Evolutionary conservation across 2,329 filamentous ascomycete species (phyloP), one percentile per base, ranked within the genome.

Genomic region (Fusarium scirpi): DNA sequence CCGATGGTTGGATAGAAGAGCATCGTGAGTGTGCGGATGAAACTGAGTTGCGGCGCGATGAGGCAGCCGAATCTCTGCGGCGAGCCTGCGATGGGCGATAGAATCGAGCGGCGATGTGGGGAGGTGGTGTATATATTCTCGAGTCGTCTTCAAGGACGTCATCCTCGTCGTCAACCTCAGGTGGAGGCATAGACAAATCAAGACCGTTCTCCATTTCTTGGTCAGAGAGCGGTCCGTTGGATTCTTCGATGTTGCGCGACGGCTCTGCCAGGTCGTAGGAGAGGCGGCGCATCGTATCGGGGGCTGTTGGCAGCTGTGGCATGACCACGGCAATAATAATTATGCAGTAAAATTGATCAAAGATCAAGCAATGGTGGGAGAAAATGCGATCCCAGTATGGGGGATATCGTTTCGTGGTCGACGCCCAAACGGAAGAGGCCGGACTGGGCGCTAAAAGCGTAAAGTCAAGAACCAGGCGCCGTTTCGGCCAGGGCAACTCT

Each of bases 21-120:
- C 88, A 90, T 67, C 89, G 89, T 18, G 91, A 93, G 63, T 93
- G 91, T 25, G 86, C 89, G 3, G 92, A 94, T 6, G 92, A 94
- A 30, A 94, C 87, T 61, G 92, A 94, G 80, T 94, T 94, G 67
- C 92, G 90, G 70, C 92, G 90, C 30, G 92, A 94, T 3, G 92
- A 94, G 25, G 92, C 89, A 16, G 92, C 91, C 25, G 92, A 94
- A 61, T 91, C 90, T 78, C 91, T 92, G 74, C 91, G 90, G 72
- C 91, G 89, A 68, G 85, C 87, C 71, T 89, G 89, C 7, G 85
- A 87, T 38, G 86, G 87, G 65, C 90, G 87, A 80, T 92, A 92
- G 83, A 95, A 93, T 69, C 92, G 91, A 57, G 92, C 92, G 73
- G 92, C 92, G 76, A 94, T 91, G 76, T 90, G 91, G 30, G 92